A percentile compares a stretch with the other conserved stretches of the same genome.
These are phyloP conservation scores for Comarum palustre DNA, from an alignment of 306 rosid genomes.

Conservation along the genomic window DNA sequence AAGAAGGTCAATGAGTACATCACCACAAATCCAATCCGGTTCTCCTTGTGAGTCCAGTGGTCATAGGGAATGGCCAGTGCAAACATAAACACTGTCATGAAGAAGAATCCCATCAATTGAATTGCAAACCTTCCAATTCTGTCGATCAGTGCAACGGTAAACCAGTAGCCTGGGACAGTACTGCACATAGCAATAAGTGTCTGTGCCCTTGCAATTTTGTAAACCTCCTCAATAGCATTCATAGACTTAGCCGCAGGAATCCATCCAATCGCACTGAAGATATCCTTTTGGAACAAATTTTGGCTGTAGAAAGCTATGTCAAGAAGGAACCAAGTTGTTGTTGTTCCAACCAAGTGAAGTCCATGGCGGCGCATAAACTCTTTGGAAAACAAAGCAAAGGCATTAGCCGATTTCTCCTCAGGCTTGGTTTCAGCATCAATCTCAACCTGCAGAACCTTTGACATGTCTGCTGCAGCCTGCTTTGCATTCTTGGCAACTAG, in stretches of 20 bases:
- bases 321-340: slow-evolving; percentile 70
- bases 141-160: slow-evolving; percentile 64
- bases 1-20: slow-evolving; percentile 64
- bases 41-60: slow-evolving; percentile 55
- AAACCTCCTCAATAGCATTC: slow-evolving; percentile 71
- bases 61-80: slow-evolving; percentile 73
- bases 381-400: slow-evolving; percentile 50
- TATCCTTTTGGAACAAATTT: slow-evolving; percentile 74
- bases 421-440: slow-evolving; percentile 39
- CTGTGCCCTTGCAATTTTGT: slow-evolving; percentile 57
- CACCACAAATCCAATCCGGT: slow-evolving; percentile 55
- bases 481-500: slow-evolving; percentile 58
- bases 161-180: slow-evolving; percentile 86
- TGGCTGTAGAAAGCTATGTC: slow-evolving; percentile 72
- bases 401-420: slow-evolving; percentile 8
- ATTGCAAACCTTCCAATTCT: slow-evolving; percentile 62
- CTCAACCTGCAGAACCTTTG: slow-evolving; percentile 58
- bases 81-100: slow-evolving; percentile 76
- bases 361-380: slow-evolving; percentile 60
- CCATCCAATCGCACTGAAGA: slow-evolving; percentile 73
- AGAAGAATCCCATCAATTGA: slow-evolving; percentile 77
- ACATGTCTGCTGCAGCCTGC: slow-evolving; percentile 63
- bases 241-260: slow-evolving; percentile 55
- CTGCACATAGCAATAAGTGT: slow-evolving; percentile 71
- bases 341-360: slow-evolving; percentile 60